These are phyloP conservation scores for Phytophthora melonis DNA, from an alignment of 352 stramenopile species.

Conservation along the genomic window DNA sequence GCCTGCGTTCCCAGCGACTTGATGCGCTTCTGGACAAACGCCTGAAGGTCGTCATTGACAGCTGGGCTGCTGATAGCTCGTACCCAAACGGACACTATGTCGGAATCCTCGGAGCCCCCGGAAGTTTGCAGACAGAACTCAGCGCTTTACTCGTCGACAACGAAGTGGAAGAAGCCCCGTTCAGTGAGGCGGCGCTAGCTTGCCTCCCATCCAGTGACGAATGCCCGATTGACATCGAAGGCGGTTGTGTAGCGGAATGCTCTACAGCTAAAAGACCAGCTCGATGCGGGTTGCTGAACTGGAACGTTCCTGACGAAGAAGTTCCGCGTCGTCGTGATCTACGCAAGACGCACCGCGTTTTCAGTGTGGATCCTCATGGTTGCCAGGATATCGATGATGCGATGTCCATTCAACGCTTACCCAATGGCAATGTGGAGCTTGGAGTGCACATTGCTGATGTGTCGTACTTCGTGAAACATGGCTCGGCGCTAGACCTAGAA, in stretches of 20 bases:
- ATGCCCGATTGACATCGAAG: conserved; percentile 67
- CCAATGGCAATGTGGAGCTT: conserved; percentile 91
- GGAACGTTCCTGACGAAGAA: conserved; percentile 69
- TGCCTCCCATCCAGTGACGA: conserved; percentile 72
- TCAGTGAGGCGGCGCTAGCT: conserved; percentile 87
- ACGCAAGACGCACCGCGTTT: conserved; percentile 75
- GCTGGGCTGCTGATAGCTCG: conserved; percentile 78
- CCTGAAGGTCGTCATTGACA: conserved; percentile 86
- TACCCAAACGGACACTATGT: conserved; percentile 88
- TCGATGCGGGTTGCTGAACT: conserved; percentile 69
- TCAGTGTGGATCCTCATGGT: conserved; percentile 90
- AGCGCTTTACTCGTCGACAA: conserved; percentile 85
- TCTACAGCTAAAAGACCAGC: conserved; percentile 78
- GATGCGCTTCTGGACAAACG: conserved; percentile 79
- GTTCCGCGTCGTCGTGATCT: conserved; percentile 68
- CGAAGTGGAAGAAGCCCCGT: conserved; percentile 83
- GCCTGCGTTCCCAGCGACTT: conserved; percentile 82
- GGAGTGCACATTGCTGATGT: conserved; percentile 99
- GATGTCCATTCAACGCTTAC: conserved; percentile 82
- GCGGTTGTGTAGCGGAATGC: conserved; percentile 69
- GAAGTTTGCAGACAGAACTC: conserved; percentile 81
- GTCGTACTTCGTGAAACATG: conserved; percentile 97
- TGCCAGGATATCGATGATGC: conserved; percentile 94
- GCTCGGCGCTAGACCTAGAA: conserved; percentile 97
- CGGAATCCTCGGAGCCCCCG: conserved; percentile 66